These are phyloP conservation scores for Eucalyptus microcorys DNA, from an alignment of 345 rosid species.

Conservation along the genomic window DNA sequence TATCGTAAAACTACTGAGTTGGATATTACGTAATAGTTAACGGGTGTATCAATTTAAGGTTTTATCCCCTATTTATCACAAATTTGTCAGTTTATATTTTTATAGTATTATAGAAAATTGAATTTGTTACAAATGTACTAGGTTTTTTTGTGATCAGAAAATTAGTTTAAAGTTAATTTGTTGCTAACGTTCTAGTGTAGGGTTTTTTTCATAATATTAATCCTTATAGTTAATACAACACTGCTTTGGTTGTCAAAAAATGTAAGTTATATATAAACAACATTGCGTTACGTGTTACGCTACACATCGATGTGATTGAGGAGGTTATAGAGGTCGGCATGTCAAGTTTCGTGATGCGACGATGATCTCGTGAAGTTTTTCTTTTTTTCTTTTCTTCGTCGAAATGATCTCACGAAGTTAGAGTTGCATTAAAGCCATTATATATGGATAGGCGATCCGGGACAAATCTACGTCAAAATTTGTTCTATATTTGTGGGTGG, in stretches of 20 bases:
- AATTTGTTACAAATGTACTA: fast-evolving
- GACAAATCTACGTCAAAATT: background rate
- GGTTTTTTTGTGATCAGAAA: fast-evolving
- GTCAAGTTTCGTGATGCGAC: fast-evolving
- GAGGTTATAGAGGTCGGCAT: too few relatives aligned
- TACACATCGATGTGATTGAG: background rate
- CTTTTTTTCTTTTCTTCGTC: too few relatives aligned
- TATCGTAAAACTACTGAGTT: fast-evolving
- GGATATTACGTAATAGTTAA: fast-evolving
- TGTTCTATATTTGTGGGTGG: fast-evolving
- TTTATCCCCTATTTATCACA: fast-evolving
- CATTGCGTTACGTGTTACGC: fast-evolving
- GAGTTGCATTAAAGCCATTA: background rate
- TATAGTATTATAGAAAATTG: fast-evolving
- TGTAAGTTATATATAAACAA: background rate
- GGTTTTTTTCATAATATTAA: too few relatives aligned
- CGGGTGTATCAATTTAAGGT: fast-evolving
- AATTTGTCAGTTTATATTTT: fast-evolving
- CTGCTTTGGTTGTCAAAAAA: background rate
- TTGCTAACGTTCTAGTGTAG: fast-evolving
- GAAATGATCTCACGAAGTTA: background rate
- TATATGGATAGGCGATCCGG: fast-evolving
- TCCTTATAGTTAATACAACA: background rate
- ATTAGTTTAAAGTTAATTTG: too few relatives aligned
- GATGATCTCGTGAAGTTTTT: background rate